Conservation (phyloP, 2,329 filamentous ascomycete species). For the Piedraia hortae region DNA sequence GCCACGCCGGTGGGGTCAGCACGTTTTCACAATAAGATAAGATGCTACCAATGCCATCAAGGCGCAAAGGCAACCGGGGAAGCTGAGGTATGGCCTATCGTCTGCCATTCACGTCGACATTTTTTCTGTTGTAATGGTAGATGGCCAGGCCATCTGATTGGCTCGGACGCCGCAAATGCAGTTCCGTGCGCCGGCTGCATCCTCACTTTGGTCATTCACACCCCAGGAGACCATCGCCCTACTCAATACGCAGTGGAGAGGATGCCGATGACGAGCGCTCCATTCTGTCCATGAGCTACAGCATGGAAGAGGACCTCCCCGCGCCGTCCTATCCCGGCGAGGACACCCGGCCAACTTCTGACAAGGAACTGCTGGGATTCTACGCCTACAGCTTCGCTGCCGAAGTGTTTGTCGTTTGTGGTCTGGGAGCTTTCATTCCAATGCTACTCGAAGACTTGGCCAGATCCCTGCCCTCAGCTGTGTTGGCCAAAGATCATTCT, state of each 20-base stretch:
- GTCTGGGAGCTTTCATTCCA: conserved; percentile 69
- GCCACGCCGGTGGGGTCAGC: no score
- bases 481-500: conserved; percentile 48
- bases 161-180: no score
- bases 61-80: no score
- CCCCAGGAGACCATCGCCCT: background rate
- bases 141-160: no score
- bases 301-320: conserved; percentile 1
- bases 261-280: conserved; percentile 2
- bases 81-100: no score
- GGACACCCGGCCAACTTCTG: conserved; percentile 66
- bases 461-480: conserved; percentile 47
- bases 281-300: background rate
- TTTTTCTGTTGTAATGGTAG: no score
- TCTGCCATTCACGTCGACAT: no score
- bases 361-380: conserved; percentile 73
- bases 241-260: conserved; percentile 1
- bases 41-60: no score
- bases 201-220: no score
- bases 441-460: conserved; percentile 86
- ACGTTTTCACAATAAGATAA: no score
- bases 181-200: no score
- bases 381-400: conserved; percentile 92
- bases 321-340: conserved; percentile 43
- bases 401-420: conserved; percentile 88